These are phyloP conservation scores for Trichophyton rubrum DNA, from an alignment of 2,329 filamentous ascomycete genomes.

Conservation along the genomic window DNA sequence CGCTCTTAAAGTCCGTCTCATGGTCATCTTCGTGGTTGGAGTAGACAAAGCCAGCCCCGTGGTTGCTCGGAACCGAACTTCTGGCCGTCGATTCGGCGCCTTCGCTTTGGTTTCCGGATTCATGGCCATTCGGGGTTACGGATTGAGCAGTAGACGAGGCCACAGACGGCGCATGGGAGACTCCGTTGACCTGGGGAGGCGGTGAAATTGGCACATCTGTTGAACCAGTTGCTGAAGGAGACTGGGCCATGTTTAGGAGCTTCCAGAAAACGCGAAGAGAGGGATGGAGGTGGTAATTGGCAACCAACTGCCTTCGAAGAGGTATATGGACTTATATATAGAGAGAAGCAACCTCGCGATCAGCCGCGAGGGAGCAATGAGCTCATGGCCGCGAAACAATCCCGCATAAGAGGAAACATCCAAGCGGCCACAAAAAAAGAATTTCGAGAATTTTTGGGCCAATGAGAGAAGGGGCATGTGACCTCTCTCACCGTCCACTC, in stretches of 20 bases:
- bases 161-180: neutral
- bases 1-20: neutral
- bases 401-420: neutral
- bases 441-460: neutral
- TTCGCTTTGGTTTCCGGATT: neutral
- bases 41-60: neutral
- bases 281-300: neutral
- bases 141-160: neutral
- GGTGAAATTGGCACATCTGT: neutral
- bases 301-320: neutral
- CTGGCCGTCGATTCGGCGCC: neutral
- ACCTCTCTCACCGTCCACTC: neutral
- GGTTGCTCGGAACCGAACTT: neutral
- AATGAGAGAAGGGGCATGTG: neutral
- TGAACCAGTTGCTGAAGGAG: neutral
- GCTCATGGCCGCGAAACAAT: neutral
- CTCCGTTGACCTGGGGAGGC: neutral
- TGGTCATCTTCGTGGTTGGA: neutral
- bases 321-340: neutral
- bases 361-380: constrained; percentile 1
- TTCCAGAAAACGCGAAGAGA: neutral
- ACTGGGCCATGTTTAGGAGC: neutral
- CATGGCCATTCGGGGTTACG: neutral
- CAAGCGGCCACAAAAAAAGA: neutral
- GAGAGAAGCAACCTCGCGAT: constrained; percentile 3